Evolutionary conservation across 495 filamentous ascomycete genomes (phyloP).

Genomic region (Xylaria curta): DNA sequence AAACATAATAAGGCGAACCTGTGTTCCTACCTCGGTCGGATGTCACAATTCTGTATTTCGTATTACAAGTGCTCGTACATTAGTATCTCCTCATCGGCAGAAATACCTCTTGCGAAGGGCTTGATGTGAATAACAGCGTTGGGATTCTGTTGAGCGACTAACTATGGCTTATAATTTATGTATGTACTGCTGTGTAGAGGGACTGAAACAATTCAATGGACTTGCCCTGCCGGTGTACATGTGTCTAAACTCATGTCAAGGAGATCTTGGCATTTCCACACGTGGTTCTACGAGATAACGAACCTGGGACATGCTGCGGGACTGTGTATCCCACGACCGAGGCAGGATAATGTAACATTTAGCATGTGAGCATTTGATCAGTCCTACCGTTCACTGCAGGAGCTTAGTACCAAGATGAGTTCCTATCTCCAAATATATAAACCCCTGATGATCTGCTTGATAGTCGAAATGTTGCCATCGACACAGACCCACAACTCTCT

Average conservation of each 20-base stretch:
- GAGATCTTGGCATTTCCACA: not conserved
- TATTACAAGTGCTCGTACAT: not conserved
- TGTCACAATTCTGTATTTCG: not conserved
- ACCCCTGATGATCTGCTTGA: not conserved
- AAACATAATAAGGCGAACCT: not conserved
- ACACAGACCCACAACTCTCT: conserved; percentile 1
- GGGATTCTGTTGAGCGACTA: not conserved
- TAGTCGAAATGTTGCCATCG: not conserved
- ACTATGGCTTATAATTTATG: not conserved
- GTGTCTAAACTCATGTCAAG: not conserved
- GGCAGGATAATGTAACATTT: not conserved
- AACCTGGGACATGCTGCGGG: not conserved
- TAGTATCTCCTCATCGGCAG: not conserved
- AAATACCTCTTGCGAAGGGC: not conserved
- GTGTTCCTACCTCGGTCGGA: not conserved
- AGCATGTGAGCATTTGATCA: conserved; percentile 1
- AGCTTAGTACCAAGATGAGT: not conserved
- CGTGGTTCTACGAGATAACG: not conserved
- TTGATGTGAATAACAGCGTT: not conserved
- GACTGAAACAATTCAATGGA: not conserved
- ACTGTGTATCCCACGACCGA: conserved; percentile 8
- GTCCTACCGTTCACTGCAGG: not conserved
- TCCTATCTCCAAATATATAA: conserved; percentile 2
- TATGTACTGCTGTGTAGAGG: not conserved
- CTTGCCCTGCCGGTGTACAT: not conserved